Evolutionary conservation across 345 rosid genomes (phyloP).

Genomic region (Microthlaspi erraticum): DNA sequence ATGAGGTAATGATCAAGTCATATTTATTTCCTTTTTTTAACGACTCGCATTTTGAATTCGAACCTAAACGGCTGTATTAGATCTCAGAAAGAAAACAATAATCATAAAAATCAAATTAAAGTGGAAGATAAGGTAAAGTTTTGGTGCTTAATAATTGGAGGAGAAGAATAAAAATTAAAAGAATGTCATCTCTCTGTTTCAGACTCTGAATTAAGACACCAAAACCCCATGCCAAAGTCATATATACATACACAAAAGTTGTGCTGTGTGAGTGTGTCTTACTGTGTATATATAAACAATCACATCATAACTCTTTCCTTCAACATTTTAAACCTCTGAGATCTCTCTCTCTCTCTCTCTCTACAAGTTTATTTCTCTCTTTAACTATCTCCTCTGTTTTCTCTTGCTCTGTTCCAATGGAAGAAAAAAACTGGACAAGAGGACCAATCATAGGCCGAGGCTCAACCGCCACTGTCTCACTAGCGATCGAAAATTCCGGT

Average conservation of each 20-base stretch:
- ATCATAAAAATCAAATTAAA: slow-evolving; percentile 38
- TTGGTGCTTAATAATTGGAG: slow-evolving; percentile 45
- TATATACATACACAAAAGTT: slow-evolving; percentile 19
- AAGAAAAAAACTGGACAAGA: slow-evolving; percentile 69
- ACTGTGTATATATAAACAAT: slow-evolving; percentile 28
- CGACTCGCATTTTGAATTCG: slow-evolving; percentile 36
- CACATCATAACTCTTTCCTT: slow-evolving; percentile 40
- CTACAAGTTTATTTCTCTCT: background rate
- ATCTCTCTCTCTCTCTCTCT: slow-evolving; percentile 25
- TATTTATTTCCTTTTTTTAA: slow-evolving; percentile 13
- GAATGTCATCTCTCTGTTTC: slow-evolving; percentile 31
- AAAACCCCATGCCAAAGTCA: slow-evolving; percentile 47
- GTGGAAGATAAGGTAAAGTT: slow-evolving; percentile 47
- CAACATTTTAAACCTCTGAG: slow-evolving; percentile 32
- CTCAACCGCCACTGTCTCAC: slow-evolving; percentile 78
- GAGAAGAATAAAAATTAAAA: slow-evolving; percentile 22
- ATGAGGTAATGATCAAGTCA: slow-evolving; percentile 31
- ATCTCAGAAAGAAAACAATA: slow-evolving; percentile 36
- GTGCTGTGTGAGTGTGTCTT: slow-evolving; percentile 19
- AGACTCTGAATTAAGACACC: slow-evolving; percentile 46
- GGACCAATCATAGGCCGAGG: slow-evolving; percentile 86
- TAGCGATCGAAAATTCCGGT: slow-evolving; percentile 62
- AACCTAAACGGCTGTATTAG: slow-evolving; percentile 46
- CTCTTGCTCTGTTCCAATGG: slow-evolving; percentile 38
- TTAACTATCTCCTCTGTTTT: slow-evolving; percentile 27